Evolutionary conservation across 805 yeast genomes (phyloP), one percentile per base, ranked within the genome.

Genomic region (Jamesozyma spencerorum): DNA sequence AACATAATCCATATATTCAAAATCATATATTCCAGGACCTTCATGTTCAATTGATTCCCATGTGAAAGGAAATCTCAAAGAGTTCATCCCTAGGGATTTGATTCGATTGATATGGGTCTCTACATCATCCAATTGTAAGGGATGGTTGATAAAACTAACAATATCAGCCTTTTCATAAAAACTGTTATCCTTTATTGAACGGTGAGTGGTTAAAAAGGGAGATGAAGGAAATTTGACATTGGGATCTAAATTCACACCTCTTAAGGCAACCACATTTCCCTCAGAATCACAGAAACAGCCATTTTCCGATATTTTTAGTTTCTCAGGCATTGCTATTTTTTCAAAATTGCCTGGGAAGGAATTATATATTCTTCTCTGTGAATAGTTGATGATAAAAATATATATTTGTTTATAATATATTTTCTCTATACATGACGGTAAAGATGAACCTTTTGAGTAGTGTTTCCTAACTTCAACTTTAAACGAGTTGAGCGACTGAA

Each of bases 21-120:
- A 75, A 58, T 88, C 97, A 55, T 87, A 88, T 8, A 59, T 58
- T 0, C 84, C 92, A 0, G 97, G 97, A 0, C 95, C 95, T 36
- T 64, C 68, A 51, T 88, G 96, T 58, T 88, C 97, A 7, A 88
- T 53, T 0, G 96, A 90, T 58, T 88, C 97, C 97, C 97, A 88
- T 1, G 94, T 81, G 38, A 84, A 66, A 15, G 86, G 65, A 56
- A 79, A 83, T 42, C 97, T 64, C 17, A 88, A 71, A 2, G 81
- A 71, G 56, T 87, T 88, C 60, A 73, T 85, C 1, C 97, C 97
- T 75, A 88, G 74, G 5, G 77, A 67, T 55, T 81, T 84, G 55
- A 88, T 74, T 42, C 94, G 67, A 10, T 59, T 64, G 33, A 88
- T 65, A 57, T 88, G 96, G 30, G 52, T 64, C 42, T 69, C 77